These are phyloP conservation scores for Durusdinium trenchii DNA, from an alignment of 73 alveolate species.

Conservation along the genomic window DNA sequence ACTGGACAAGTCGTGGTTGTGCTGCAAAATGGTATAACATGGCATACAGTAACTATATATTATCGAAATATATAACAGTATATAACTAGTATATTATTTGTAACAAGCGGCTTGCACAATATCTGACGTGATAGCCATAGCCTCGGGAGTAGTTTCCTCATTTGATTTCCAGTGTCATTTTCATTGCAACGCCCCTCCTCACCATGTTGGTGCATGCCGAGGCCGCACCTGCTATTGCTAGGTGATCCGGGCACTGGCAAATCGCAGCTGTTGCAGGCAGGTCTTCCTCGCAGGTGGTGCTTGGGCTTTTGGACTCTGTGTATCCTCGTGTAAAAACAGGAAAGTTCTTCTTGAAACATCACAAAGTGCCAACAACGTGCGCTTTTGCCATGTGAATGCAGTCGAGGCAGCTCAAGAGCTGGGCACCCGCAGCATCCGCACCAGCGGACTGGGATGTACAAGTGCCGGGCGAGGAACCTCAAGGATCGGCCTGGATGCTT, in stretches of 20 bases:
- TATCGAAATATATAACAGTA: too few relatives aligned
- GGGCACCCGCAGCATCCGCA: slow-evolving; percentile 62
- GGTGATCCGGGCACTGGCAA: slow-evolving; percentile 99
- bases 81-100: too few relatives aligned
- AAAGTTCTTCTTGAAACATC: background rate
- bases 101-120: too few relatives aligned
- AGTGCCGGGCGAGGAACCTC: slow-evolving; percentile 73
- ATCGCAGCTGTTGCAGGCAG: slow-evolving; percentile 98
- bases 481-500: too few relatives aligned
- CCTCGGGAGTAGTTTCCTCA: too few relatives aligned
- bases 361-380: background rate
- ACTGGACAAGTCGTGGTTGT: too few relatives aligned
- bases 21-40: too few relatives aligned
- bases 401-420: slow-evolving; percentile 93
- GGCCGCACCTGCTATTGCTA: slow-evolving; percentile 97
- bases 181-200: background rate
- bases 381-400: too few relatives aligned
- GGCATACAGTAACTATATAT: too few relatives aligned
- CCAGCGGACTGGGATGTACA: slow-evolving; percentile 93
- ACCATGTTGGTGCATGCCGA: background rate
- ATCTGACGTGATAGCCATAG: too few relatives aligned
- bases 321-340: background rate
- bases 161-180: too few relatives aligned
- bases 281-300: too few relatives aligned
- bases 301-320: background rate